Conservation (phyloP, 2,329 filamentous ascomycete genomes). For the Aspergillus quadricinctus region DNA sequence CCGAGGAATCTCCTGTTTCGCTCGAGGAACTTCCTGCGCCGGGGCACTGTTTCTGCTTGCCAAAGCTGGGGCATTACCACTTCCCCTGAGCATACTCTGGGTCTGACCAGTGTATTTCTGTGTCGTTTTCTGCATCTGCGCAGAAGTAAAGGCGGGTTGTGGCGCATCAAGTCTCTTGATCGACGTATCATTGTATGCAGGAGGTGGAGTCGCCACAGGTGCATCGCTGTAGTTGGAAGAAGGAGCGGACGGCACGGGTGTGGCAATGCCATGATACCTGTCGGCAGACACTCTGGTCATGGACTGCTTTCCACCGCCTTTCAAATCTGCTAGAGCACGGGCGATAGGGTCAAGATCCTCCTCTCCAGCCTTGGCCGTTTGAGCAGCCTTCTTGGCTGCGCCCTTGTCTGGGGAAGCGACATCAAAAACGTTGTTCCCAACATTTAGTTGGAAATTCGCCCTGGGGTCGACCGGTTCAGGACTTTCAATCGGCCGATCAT, state of each 20-base stretch:
- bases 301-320: constrained; percentile 77
- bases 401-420: constrained; percentile 73
- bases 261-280: constrained; percentile 87
- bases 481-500: constrained; percentile 48
- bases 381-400: constrained; percentile 39
- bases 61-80: constrained; percentile 50
- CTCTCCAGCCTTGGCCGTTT: constrained; percentile 39
- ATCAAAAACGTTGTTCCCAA: constrained; percentile 94
- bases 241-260: constrained; percentile 58
- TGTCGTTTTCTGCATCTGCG: constrained; percentile 92
- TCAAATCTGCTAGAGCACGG: constrained; percentile 84
- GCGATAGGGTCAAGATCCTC: constrained; percentile 85
- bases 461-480: constrained; percentile 87
- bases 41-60: constrained; percentile 54
- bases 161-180: constrained; percentile 81
- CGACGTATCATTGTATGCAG: constrained; percentile 72
- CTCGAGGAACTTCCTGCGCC: constrained; percentile 41
- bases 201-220: constrained; percentile 63
- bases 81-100: constrained; percentile 64
- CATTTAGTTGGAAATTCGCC: constrained; percentile 86
- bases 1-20: constrained; percentile 64
- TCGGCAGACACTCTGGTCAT: constrained; percentile 88
- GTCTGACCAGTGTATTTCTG: constrained; percentile 83
- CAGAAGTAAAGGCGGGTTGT: constrained; percentile 84
- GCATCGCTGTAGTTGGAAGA: constrained; percentile 32